Base-by-base conservation (phyloP, 805 yeast species). In the Wickerhamiella brachini region DNA sequence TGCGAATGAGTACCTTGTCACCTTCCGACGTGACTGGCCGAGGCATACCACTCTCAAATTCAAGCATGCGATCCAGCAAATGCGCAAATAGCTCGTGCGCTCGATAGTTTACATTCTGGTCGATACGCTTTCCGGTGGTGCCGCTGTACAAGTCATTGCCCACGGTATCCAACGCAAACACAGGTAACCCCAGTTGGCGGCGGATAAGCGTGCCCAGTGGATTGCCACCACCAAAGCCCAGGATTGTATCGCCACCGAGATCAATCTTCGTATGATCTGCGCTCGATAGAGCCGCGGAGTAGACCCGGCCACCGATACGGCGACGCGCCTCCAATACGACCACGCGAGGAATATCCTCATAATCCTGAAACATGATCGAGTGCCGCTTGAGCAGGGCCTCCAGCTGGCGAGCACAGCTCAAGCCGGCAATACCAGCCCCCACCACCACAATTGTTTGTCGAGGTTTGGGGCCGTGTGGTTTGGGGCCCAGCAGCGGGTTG, bases 381-480 rank as follows among this genome's bases (percentile, higher is more conserved):
- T 56, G 53, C 37, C 68, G 60, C 23, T 61, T 57, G 44, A 68
- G 56, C 21, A 70, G 93, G 67, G 81, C 85, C 49, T 80, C 90
- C 49, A 90, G 80, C 72, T 90, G 97, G 65, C 94, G 93, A 23
- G 97, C 96, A 65, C 90, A 84, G 60, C 96, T 95, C 47, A 93
- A 71, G 57, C 98, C 98, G 23, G 98, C 95, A 51, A 95, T 82
- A 48, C 98, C 98, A 6, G 97, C 95, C 59, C 98, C 98, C 60
- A 87, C 82, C 44, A 90, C 78, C 38, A 88, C 76, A 49, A 93
- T 78, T 2, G 71, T 65, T 44, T 64, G 62, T 12, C 72, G 55
- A 1, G 70, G 70, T 50, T 63, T 62, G 29, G 49, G 54, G 41
- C 59, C 59, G 12, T 56, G 61, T 7, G 55, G 63, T 47, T 52